Conservation (phyloP, 2,329 filamentous ascomycete genomes). For the Cladophialophora carrionii region DNA sequence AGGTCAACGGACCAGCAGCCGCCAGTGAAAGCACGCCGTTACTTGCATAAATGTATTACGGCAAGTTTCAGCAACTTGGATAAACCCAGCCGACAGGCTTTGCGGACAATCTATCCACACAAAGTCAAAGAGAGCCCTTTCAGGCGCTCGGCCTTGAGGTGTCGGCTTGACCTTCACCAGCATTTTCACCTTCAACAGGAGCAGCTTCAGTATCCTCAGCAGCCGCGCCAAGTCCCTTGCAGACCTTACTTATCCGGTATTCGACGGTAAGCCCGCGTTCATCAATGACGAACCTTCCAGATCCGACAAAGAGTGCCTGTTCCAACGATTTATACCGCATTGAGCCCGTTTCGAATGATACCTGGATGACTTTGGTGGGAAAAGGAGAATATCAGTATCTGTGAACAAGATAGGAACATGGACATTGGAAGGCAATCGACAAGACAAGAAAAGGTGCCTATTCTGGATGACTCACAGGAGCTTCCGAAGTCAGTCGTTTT, state of each 20-base stretch:
- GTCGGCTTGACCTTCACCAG: neutral
- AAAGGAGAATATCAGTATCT: neutral
- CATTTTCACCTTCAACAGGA: neutral
- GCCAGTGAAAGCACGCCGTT: conserved; percentile 26
- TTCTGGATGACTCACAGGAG: conserved; percentile 44
- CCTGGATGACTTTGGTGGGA: conserved; percentile 42
- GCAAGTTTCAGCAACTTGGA: neutral
- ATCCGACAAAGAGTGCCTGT: conserved; percentile 46
- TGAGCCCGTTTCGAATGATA: conserved; percentile 50
- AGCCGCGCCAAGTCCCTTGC: conserved; percentile 16
- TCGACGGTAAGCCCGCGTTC: conserved; percentile 41
- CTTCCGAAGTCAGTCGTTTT: conserved; percentile 47
- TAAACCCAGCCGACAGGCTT: neutral
- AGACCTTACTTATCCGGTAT: conserved; percentile 46
- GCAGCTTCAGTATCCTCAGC: conserved; percentile 1
- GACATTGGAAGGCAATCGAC: neutral
- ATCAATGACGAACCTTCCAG: conserved; percentile 46
- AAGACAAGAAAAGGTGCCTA: neutral
- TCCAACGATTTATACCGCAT: conserved; percentile 49
- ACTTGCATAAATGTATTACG: conserved; percentile 15
- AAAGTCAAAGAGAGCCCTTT: neutral
- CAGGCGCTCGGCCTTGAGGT: neutral
- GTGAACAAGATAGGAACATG: neutral
- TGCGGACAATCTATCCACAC: neutral
- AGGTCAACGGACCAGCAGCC: neutral